Base-by-base conservation (phyloP, 2,329 filamentous ascomycete genomes). In the Sarocladiaceae sp. region DNA sequence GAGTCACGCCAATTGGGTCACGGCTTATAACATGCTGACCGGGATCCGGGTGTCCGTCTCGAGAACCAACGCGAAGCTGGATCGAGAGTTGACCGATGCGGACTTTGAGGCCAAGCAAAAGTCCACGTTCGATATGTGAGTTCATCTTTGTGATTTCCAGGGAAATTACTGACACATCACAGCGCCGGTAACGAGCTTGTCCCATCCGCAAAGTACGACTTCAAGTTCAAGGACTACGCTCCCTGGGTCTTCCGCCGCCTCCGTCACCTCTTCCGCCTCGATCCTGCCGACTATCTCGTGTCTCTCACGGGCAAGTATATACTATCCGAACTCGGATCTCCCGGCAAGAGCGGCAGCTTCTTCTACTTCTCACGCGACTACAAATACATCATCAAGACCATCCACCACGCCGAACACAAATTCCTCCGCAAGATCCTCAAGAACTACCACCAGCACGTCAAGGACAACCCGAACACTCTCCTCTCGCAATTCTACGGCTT, bases 201-300 rank as follows among this genome's bases (percentile, higher is more conserved):
- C 4, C 94, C 94, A 20, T 97, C 93, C 56, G 92, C 94, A 60
- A 97, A 99, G 72, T 99, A 99, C 75, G 94, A 99, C 74, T 99
- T 99, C 84, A 99, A 99, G 71, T 99, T 99, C 79, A 99, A 99
- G 75, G 94, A 99, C 73, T 99, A 99, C 70, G 93, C 93, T n/a
- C 94, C 94, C 53, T 97, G 93, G 92, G 94, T 99, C 54, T 99
- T 99, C 72, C 90, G 94, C 63, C 90, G 91, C 71, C 79, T 99
- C 39, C 88, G 94, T 59, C 77, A 84, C 47, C 87, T 87, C 57
- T 99, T 99, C 74, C 84, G 87, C 61, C 82, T 97, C 52, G 94
- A 99, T 66, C 94, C 94, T 20, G 94, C 93, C 60, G 94, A 99
- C 70, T 99, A 99, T 67, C 83, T 99, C 55, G 95, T 99, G 84